These are phyloP conservation scores for Corynascus novoguineensis DNA, from an alignment of 495 filamentous ascomycete species.

Conservation along the genomic window DNA sequence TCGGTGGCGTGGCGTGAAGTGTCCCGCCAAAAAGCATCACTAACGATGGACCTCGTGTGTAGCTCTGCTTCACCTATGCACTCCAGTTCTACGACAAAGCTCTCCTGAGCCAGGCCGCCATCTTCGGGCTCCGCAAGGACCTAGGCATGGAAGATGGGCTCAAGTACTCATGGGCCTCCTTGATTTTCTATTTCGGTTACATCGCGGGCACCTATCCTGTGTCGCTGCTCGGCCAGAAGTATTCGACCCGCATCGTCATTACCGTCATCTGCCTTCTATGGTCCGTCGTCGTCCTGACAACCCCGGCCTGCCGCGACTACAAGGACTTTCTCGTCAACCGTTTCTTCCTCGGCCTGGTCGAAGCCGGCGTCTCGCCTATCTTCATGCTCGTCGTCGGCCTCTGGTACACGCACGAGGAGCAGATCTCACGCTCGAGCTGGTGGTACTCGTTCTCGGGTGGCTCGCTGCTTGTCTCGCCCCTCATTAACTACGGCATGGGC, in stretches of 20 bases:
- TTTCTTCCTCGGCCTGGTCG: slow-evolving; percentile 7
- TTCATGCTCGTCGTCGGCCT: slow-evolving; percentile 13
- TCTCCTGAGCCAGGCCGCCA: slow-evolving; percentile 9
- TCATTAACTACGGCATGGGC: slow-evolving; percentile 13
- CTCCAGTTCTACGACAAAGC: slow-evolving; percentile 14
- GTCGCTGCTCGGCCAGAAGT: slow-evolving; percentile 9
- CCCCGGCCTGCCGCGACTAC: slow-evolving; percentile 8
- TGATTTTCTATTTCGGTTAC: slow-evolving; percentile 13
- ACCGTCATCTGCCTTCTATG: slow-evolving; percentile 10
- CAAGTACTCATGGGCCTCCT: slow-evolving; percentile 10
- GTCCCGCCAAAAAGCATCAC: background rate
- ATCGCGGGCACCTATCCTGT: slow-evolving; percentile 9
- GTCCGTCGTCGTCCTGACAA: slow-evolving; percentile 4
- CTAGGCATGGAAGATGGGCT: slow-evolving; percentile 7
- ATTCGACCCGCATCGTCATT: slow-evolving; percentile 9
- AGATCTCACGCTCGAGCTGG: slow-evolving; percentile 10
- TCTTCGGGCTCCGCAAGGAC: slow-evolving; percentile 11
- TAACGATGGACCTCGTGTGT: background rate
- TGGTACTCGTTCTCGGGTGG: slow-evolving; percentile 10
- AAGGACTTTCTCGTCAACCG: slow-evolving; percentile 8
- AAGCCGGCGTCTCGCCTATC: slow-evolving; percentile 11
- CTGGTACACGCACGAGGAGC: slow-evolving; percentile 8
- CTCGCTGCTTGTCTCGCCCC: slow-evolving; percentile 8
- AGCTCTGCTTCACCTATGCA: slow-evolving; percentile 13
- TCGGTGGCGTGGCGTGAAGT: background rate